Evolutionary conservation across 2,329 filamentous ascomycete genomes (phyloP), one percentile per base, ranked within the genome.

Genomic region (Aspergillus arachidicola): DNA sequence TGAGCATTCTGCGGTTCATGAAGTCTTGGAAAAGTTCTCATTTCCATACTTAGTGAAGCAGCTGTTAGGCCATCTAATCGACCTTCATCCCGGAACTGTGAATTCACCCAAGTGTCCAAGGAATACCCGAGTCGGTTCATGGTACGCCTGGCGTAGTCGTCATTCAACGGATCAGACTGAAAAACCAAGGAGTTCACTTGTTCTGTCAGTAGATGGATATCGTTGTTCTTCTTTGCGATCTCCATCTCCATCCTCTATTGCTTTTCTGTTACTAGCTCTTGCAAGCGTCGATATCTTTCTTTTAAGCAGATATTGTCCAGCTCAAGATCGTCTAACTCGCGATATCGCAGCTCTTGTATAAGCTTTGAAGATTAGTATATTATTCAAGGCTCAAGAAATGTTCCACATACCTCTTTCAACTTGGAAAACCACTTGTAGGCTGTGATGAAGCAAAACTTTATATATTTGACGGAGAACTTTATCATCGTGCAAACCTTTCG

Each of bases 71-170:
- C 23, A 14, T 60, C 38, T 7, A 61, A 6, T 2, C n/a, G 38
- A 12, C 36, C 14, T 23, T 11, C 51, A 10, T 41, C 7, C 28
- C 5, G 34, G 38, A 66, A 72, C 55, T 64, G 60, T 2, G 46
- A 50, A 11, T 60, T 64, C 10, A 60, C 54, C 70, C 71, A 72
- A 5, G 30, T 16, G 7, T 63, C 55, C 12, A 71, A 36, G 0
- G 58, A 50, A 10, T 66, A 64, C 9, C 61, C 60, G 1, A 73
- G 58, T 4, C 30, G 26, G 1, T 21, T 57, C 63, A 70, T 70
- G 16, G 23, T 51, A 14, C 36, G 50, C 2, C 45, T 32, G 6
- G 48, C 59, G 6, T 69, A 60, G 4, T 66, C 66, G 3, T 71
- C 68, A 4, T 62, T 56, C 7, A 72, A 23, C 1, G 23, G n/a